phyloP scores from a whole-genome alignment of 164 flowering plant species.

The Stephania japonica region DNA sequence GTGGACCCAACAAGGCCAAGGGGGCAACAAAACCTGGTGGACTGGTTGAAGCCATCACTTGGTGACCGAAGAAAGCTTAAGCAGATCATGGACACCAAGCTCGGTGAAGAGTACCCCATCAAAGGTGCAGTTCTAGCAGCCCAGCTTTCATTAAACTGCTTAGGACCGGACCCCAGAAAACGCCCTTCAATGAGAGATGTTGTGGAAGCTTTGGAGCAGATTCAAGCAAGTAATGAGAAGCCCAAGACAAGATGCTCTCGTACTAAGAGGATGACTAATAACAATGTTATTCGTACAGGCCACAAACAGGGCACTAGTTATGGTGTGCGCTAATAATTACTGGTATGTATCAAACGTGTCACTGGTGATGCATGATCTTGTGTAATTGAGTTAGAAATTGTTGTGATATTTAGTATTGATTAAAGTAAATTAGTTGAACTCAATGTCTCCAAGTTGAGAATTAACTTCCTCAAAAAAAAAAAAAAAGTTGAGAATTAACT shows the following conservation, averaged over 20 bases:
- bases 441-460: too few species aligned
- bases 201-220: conserved; percentile 40
- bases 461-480: too few species aligned
- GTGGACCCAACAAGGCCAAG: conserved; percentile 63
- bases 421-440: too few species aligned
- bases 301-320: too few species aligned
- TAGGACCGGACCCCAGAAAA: conserved; percentile 44
- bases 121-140: conserved; percentile 51
- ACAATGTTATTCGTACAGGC: too few species aligned
- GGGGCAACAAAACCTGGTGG: conserved; percentile 54
- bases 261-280: too few species aligned
- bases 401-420: too few species aligned
- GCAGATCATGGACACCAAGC: conserved; percentile 45
- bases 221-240: conserved; percentile 31
- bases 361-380: too few species aligned
- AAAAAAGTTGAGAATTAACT: too few species aligned
- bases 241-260: conserved; percentile 11
- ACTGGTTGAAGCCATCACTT: conserved; percentile 66
- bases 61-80: conserved; percentile 42
- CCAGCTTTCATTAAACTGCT: conserved; percentile 54
- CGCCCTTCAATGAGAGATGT: conserved; percentile 86
- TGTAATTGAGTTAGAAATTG: too few species aligned
- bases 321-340: too few species aligned
- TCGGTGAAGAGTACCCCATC: conserved; percentile 55
- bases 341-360: too few species aligned